phyloP scores from a whole-genome alignment of 2,329 filamentous ascomycete genomes.

The Colletotrichum sp. region DNA sequence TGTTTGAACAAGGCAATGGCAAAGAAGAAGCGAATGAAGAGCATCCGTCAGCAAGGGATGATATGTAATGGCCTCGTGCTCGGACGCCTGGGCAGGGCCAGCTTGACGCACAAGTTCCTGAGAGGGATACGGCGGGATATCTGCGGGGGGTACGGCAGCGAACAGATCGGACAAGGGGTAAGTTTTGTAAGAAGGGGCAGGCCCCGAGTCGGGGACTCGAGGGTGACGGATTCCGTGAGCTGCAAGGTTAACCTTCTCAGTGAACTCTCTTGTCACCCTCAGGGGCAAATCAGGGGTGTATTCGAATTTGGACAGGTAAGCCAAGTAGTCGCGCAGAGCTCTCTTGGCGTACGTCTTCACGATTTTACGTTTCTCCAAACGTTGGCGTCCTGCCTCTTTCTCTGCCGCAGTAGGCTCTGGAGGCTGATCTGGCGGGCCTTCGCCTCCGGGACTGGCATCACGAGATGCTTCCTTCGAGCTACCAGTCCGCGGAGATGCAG shows the following conservation, averaged over 20 bases:
- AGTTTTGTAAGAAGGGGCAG: constrained; percentile 38
- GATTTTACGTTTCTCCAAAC: constrained; percentile 61
- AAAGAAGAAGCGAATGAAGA: constrained; percentile 78
- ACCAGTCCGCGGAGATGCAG: not conserved
- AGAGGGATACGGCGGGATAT: constrained; percentile 71
- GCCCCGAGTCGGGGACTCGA: constrained; percentile 25
- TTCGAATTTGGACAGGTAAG: constrained; percentile 76
- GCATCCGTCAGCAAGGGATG: constrained; percentile 82
- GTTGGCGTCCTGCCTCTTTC: constrained; percentile 41
- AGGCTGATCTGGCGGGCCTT: not conserved
- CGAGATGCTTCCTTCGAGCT: not conserved
- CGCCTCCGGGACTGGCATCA: not conserved
- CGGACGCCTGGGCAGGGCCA: constrained; percentile 39
- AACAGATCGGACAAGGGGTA: constrained; percentile 69
- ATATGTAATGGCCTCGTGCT: constrained; percentile 71
- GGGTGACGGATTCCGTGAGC: constrained; percentile 51
- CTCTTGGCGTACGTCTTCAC: constrained; percentile 78
- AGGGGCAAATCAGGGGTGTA: constrained; percentile 76
- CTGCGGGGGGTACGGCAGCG: constrained; percentile 66
- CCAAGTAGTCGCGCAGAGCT: constrained; percentile 75
- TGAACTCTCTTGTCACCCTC: constrained; percentile 62
- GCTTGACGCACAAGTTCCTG: constrained; percentile 36
- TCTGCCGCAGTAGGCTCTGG: constrained; percentile 43
- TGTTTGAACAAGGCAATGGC: constrained; percentile 81
- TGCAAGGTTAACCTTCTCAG: constrained; percentile 61